Conservation (phyloP, 257 asterid species). For the Solanum corneliomulleri region DNA sequence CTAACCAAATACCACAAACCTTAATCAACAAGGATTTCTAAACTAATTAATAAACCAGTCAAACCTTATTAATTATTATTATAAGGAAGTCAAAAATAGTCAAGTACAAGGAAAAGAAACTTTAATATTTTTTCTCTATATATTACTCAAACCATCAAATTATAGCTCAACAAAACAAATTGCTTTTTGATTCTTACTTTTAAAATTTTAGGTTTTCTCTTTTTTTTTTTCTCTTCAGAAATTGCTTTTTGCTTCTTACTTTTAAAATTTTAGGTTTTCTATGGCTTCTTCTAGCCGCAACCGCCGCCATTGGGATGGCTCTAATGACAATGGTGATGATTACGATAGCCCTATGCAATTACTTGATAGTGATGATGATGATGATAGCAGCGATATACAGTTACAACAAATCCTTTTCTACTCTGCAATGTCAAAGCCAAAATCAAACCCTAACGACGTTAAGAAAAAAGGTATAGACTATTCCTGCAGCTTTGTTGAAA, state of each 20-base stretch:
- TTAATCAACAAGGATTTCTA: not conserved
- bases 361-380: too few relatives aligned
- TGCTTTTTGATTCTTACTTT: too few relatives aligned
- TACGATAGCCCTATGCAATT: too few relatives aligned
- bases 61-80: not conserved
- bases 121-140: too few relatives aligned
- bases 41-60: not conserved
- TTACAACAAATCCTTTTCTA: not conserved
- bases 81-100: not conserved
- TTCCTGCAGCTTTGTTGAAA: not conserved
- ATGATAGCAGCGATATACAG: not conserved
- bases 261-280: too few relatives aligned
- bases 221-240: too few relatives aligned
- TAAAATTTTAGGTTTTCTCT: not conserved
- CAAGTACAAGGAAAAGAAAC: not conserved
- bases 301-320: not conserved
- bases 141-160: not conserved
- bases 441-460: not conserved
- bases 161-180: not conserved
- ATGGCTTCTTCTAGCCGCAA: not conserved
- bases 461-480: not conserved
- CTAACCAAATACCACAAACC: not conserved
- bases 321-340: not conserved
- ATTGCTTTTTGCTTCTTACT: too few relatives aligned
- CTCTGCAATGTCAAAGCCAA: not conserved